Conservation (phyloP, 306 rosid genomes). For the Abrus pulchellus region DNA sequence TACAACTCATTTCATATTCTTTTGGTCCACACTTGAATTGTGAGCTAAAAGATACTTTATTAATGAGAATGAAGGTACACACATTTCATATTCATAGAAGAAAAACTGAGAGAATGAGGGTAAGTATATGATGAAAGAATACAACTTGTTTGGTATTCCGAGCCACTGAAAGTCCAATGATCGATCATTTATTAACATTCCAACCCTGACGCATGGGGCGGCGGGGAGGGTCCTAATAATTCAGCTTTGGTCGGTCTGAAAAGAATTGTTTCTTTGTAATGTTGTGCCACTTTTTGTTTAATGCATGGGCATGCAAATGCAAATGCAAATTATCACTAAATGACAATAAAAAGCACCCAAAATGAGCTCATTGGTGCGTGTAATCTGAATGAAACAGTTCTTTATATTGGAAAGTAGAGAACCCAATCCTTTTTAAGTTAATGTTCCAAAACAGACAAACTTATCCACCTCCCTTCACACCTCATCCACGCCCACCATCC, state of each 20-base stretch:
- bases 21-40: too few relatives aligned
- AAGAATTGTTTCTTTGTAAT: conserved; percentile 40
- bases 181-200: not conserved
- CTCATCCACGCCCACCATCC: conserved; percentile 31
- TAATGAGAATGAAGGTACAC: not conserved
- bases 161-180: not conserved
- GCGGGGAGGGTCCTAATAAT: conserved; percentile 43
- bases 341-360: conserved; percentile 22
- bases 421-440: not conserved
- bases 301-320: not conserved
- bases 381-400: not conserved
- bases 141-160: not conserved
- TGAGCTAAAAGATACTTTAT: too few relatives aligned
- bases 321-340: conserved; percentile 38
- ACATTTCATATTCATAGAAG: not conserved
- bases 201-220: conserved; percentile 56
- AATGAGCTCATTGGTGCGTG: conserved; percentile 8
- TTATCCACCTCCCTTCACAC: conserved; percentile 23
- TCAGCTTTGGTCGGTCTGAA: conserved; percentile 59
- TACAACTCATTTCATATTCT: too few relatives aligned
- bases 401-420: not conserved
- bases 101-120: too few relatives aligned
- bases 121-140: too few relatives aligned
- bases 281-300: conserved; percentile 38
- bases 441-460: not conserved